Percentiles rank a stretch among this genome's conserved stretches.
phyloP scores from a whole-genome alignment of 1,139 yeast species.

The Geotrichum australiense region DNA sequence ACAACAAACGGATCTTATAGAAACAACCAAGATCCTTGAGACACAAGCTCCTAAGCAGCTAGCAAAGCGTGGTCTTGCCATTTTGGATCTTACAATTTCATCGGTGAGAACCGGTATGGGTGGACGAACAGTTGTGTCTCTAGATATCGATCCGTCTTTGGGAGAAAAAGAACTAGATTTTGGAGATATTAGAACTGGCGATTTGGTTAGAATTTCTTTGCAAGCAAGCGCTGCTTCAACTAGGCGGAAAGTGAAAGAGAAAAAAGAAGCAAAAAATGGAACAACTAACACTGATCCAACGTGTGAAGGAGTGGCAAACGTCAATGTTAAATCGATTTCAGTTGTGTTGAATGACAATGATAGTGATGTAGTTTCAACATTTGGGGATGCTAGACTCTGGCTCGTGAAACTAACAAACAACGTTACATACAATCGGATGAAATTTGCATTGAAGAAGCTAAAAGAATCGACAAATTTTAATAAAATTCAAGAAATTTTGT shows the following conservation, averaged over 20 bases:
- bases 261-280: slow-evolving; percentile 14
- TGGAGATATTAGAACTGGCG: slow-evolving; percentile 69
- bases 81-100: slow-evolving; percentile 54
- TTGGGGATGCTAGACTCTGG: slow-evolving; percentile 34
- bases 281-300: slow-evolving; percentile 20
- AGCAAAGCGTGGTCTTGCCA: slow-evolving; percentile 66
- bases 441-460: slow-evolving; percentile 66
- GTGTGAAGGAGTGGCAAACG: slow-evolving; percentile 57
- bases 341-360: slow-evolving; percentile 56
- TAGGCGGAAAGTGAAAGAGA: slow-evolving; percentile 19
- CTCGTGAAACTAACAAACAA: slow-evolving; percentile 36
- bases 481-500: slow-evolving; percentile 24
- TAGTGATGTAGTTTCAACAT: slow-evolving; percentile 30
- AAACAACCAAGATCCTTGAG: slow-evolving; percentile 28
- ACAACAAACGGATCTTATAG: slow-evolving; percentile 29
- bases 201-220: slow-evolving; percentile 41
- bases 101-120: slow-evolving; percentile 72
- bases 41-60: slow-evolving; percentile 55
- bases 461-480: slow-evolving; percentile 38
- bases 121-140: slow-evolving; percentile 64
- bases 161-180: slow-evolving; percentile 40
- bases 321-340: slow-evolving; percentile 42
- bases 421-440: slow-evolving; percentile 62
- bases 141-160: slow-evolving; percentile 55
- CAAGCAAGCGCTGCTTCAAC: slow-evolving; percentile 27